These are phyloP conservation scores for Helicostylum pulchrum DNA, from an alignment of 192 early-diverging fungal species.

Conservation along the genomic window DNA sequence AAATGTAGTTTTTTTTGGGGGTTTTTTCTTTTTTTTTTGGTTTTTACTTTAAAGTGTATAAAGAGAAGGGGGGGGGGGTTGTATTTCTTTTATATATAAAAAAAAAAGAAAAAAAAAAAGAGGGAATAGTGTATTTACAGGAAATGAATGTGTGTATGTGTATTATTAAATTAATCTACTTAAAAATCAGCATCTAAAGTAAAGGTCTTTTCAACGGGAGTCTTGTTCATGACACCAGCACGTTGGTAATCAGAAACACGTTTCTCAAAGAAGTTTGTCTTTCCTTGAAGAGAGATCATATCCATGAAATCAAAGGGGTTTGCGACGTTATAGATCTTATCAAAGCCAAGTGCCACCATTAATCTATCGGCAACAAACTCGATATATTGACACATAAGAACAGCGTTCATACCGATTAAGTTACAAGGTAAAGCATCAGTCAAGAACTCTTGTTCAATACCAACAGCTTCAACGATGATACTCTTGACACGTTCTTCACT, in stretches of 20 bases:
- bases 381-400: constrained; percentile 94
- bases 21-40: no score
- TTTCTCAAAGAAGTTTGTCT: constrained; percentile 99
- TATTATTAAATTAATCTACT: neutral
- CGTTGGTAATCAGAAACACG: constrained; percentile 95
- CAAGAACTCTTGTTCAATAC: constrained; percentile 94
- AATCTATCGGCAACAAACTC: constrained; percentile 98
- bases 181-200: constrained; percentile 83
- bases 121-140: neutral
- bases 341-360: constrained; percentile 81
- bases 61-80: neutral
- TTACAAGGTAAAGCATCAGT: constrained; percentile 88
- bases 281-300: constrained; percentile 95
- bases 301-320: constrained; percentile 99
- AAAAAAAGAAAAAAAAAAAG: neutral
- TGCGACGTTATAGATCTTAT: constrained; percentile 78
- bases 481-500: constrained; percentile 54
- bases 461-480: constrained; percentile 87
- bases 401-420: constrained; percentile 96
- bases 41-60: no score
- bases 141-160: neutral
- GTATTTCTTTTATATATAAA: neutral
- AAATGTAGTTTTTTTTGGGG: no score
- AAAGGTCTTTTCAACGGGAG: constrained; percentile 63
- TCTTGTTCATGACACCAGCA: constrained; percentile 79